These are phyloP conservation scores for Cenchrus purpureus DNA, from an alignment of 176 grass and related monocot species.

Conservation along the genomic window DNA sequence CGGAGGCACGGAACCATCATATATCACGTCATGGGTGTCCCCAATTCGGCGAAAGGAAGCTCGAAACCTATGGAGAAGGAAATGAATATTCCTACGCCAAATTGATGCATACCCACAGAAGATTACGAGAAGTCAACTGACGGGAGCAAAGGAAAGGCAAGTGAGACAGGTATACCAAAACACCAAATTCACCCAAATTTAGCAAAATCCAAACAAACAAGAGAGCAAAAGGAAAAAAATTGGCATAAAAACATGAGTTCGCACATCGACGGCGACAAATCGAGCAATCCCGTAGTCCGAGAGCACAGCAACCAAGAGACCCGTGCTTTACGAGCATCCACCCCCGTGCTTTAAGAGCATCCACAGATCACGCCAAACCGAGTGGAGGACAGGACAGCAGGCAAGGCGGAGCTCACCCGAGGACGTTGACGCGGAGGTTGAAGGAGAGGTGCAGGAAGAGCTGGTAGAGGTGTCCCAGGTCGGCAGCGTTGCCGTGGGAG, in stretches of 20 bases:
- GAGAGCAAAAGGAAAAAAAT: constrained; percentile 20
- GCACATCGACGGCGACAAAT: constrained; percentile 20
- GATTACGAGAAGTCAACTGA: not conserved
- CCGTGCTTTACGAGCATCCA: not conserved
- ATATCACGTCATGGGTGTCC: constrained; percentile 35
- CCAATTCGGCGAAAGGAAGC: not conserved
- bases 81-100: constrained; percentile 27
- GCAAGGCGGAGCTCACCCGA: constrained; percentile 55
- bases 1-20: constrained; percentile 32
- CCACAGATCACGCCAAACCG: constrained; percentile 22
- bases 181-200: constrained; percentile 2
- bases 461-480: constrained; percentile 90
- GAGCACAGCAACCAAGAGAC: not conserved
- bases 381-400: not conserved
- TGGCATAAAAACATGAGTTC: constrained; percentile 16
- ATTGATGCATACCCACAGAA: not conserved
- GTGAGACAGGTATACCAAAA: not conserved
- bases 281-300: not conserved
- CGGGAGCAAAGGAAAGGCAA: not conserved
- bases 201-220: constrained; percentile 2
- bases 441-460: constrained; percentile 90
- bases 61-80: constrained; percentile 12
- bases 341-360: not conserved
- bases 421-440: constrained; percentile 85
- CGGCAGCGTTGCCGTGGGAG: constrained; percentile 93